Percentiles rank a stretch among this genome's conserved stretches.
These are phyloP conservation scores for Picea glauca DNA, from an alignment of 75 land plant genomes.

Conservation along the genomic window DNA sequence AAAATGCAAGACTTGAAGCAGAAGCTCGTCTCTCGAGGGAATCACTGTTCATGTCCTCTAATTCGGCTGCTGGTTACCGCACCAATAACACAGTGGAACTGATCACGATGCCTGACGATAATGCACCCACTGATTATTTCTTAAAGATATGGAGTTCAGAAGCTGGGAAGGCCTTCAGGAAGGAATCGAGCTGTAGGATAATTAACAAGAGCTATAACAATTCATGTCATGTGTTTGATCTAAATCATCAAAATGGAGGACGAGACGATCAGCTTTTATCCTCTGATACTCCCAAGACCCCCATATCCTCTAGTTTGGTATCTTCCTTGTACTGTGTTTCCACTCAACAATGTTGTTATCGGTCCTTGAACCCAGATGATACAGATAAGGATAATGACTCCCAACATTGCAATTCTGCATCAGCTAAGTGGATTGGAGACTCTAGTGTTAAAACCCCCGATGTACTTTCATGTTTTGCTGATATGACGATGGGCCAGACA, in stretches of 20 bases:
- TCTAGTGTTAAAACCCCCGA: neutral
- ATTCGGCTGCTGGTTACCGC: neutral
- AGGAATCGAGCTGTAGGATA: too few species aligned
- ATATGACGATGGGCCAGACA: neutral
- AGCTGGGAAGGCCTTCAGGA: neutral
- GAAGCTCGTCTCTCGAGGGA: neutral
- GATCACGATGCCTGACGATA: neutral
- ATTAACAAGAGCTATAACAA: neutral
- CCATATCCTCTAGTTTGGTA: too few species aligned
- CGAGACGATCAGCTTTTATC: too few species aligned
- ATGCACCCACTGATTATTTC: neutral
- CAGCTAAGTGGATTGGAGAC: neutral
- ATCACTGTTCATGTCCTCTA: neutral
- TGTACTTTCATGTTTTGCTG: neutral
- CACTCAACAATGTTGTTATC: too few species aligned
- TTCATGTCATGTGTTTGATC: neutral
- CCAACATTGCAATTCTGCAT: neutral
- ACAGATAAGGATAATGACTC: neutral
- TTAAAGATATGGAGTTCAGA: neutral
- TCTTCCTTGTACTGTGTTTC: neutral
- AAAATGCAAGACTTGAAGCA: neutral
- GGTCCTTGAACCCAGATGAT: too few species aligned
- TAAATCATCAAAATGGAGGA: neutral
- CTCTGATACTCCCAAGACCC: too few species aligned
- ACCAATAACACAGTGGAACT: neutral